These are phyloP conservation scores for Eragrostis nindensis DNA, from an alignment of 176 grass and related monocot species.

Conservation along the genomic window DNA sequence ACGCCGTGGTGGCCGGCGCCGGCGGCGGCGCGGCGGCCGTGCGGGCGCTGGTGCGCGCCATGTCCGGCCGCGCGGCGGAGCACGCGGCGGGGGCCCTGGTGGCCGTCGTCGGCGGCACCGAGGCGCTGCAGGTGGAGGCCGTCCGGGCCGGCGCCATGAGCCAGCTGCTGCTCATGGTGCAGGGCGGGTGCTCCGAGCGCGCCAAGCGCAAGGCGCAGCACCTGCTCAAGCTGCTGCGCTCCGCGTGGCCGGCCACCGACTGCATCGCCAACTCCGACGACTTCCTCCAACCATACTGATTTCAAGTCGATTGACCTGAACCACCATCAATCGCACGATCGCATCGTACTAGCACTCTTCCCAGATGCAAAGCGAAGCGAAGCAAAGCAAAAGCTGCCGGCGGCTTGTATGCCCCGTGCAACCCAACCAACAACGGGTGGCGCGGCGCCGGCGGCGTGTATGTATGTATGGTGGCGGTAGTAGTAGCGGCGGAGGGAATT, in stretches of 20 bases:
- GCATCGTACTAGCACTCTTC: too few relatives aligned
- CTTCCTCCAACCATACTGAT: constrained; percentile 68
- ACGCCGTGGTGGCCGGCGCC: constrained; percentile 61
- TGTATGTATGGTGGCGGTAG: constrained; percentile 5
- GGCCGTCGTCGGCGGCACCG: constrained; percentile 67
- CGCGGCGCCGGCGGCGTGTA: constrained; percentile 31
- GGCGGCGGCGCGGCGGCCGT: constrained; percentile 48
- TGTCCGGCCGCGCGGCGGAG: constrained; percentile 81
- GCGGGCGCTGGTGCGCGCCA: constrained; percentile 66
- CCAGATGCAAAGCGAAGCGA: neutral
- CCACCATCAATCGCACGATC: neutral
- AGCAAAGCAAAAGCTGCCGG: neutral
- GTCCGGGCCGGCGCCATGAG: constrained; percentile 78
- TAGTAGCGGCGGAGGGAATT: neutral
- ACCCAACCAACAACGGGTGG: neutral
- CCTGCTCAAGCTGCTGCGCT: constrained; percentile 81
- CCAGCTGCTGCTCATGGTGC: constrained; percentile 84
- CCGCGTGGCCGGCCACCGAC: constrained; percentile 64
- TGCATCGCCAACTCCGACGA: constrained; percentile 83
- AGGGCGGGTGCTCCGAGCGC: constrained; percentile 89
- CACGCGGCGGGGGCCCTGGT: constrained; percentile 87
- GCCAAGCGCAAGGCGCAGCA: constrained; percentile 94
- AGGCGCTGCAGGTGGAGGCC: constrained; percentile 82
- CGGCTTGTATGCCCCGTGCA: constrained; percentile 2
- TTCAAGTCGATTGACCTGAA: neutral